Evolutionary conservation across 257 asterid species (phyloP).

Genomic region (Anisodus acutangulus): DNA sequence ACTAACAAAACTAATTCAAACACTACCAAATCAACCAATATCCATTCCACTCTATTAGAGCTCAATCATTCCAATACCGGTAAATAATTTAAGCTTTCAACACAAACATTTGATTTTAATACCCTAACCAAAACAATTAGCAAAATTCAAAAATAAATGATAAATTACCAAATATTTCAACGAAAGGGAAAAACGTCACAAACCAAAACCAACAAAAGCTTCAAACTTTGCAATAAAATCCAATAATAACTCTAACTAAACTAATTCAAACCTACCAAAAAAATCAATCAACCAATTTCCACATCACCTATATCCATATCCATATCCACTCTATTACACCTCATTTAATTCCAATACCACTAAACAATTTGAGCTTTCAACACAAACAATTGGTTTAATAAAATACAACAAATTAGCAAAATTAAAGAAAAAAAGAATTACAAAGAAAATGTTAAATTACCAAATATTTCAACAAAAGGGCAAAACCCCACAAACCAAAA

Average conservation of each 20-base stretch:
- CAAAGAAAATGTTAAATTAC: constrained; percentile 35
- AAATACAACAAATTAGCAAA: background rate
- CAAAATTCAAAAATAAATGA: constrained; percentile 28
- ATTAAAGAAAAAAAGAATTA: too few species aligned
- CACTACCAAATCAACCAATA: background rate
- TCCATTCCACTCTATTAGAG: background rate
- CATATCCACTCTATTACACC: background rate
- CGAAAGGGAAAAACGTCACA: background rate
- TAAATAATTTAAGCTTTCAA: background rate
- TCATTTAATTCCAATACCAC: background rate
- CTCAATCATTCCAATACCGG: background rate
- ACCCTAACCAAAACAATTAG: background rate
- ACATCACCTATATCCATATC: too few species aligned
- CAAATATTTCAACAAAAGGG: constrained; percentile 30
- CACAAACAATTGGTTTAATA: background rate
- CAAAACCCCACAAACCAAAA: background rate
- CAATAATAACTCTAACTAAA: background rate
- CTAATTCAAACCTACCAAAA: background rate
- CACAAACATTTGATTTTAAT: too few species aligned
- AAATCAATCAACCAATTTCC: background rate
- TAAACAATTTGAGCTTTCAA: background rate
- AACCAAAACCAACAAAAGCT: background rate
- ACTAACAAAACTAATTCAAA: background rate
- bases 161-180: background rate
- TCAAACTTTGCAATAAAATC: background rate